Base-by-base conservation (phyloP, 169 alveolate genomes). In the Perkinsus marinus region DNA sequence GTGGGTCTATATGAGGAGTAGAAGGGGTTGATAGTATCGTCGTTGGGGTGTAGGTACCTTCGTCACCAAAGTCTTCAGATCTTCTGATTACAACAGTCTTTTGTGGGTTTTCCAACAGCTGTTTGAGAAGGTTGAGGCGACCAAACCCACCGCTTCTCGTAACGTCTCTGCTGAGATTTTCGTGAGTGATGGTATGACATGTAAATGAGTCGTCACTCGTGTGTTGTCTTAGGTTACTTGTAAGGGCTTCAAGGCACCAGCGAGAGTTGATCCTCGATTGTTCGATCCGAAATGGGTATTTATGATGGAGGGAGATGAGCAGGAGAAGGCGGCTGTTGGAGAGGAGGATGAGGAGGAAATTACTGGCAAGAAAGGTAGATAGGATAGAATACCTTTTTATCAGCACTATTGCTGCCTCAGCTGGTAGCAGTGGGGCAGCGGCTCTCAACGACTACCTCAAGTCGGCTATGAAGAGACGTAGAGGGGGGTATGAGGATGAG, bases 81-180 rank as follows among this genome's bases (percentile, higher is more conserved):
- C 99, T 43, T 96, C 97, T 57, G 99, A 99, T 94, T 99, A 98
- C 94, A 97, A 97, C 93, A 96, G 99, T 6, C 95, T 99, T 43
- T 95, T 99, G 57, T 99, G 98, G 98, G 99, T 98, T 68, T 94
- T 98, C 94, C 97, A 97, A 68, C 97, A 98, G 95, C 97, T 99
- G 68, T 99, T 99, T 94, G 95, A 95, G 7, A 97, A 96, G 90
- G 99, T 99, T 6, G 98, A 97, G 93, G 99, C 99, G 17, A 98
- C 99, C 39, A 99, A 99, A 94, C 99, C 99, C 36, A 95, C 96
- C 92, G 99, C 99, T 39, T 96, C 99, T 91, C 96, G 99, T 93
- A 96, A 97, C 89, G 98, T 97, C 39, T 98, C 99, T 0, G 99
- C 99, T 0, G 99, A 99, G 95, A 98, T 98, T 39, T 99, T 98